These are phyloP conservation scores for Cytospora leucostoma DNA, from an alignment of 2,329 filamentous ascomycete species.

Conservation along the genomic window DNA sequence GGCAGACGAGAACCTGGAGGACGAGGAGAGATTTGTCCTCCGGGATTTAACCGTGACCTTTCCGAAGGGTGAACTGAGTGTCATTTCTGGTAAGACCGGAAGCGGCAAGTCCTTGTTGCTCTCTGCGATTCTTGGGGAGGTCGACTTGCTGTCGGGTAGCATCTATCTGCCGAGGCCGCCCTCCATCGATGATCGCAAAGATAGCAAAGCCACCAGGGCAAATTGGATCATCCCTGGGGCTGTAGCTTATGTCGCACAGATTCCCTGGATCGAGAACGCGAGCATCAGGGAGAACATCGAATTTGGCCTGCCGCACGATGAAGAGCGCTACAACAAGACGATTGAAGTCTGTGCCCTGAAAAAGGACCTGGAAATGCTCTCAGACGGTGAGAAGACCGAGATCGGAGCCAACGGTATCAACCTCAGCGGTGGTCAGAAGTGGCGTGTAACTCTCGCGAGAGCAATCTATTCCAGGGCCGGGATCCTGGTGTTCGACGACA, in stretches of 20 bases:
- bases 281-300: constrained; percentile 77
- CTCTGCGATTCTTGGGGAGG: constrained; percentile 73
- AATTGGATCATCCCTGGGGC: constrained; percentile 72
- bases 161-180: constrained; percentile 58
- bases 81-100: constrained; percentile 77
- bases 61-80: constrained; percentile 67
- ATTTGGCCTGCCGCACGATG: constrained; percentile 71
- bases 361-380: constrained; percentile 75
- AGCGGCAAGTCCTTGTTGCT: constrained; percentile 77
- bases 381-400: constrained; percentile 76
- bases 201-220: constrained; percentile 60
- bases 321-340: constrained; percentile 70
- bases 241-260: constrained; percentile 76
- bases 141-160: constrained; percentile 65
- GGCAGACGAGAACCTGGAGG: constrained; percentile 59
- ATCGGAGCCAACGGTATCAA: constrained; percentile 86
- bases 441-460: constrained; percentile 77
- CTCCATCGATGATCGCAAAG: constrained; percentile 55
- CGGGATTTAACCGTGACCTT: constrained; percentile 67
- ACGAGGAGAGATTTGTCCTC: constrained; percentile 64
- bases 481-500: constrained; percentile 78
- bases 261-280: constrained; percentile 84
- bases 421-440: constrained; percentile 79
- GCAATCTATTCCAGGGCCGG: constrained; percentile 79
- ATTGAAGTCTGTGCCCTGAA: constrained; percentile 71